A percentile compares a stretch with the other conserved stretches of the same genome.
Evolutionary conservation across 1,284 basidiomycete species (phyloP).

Genomic region (Trametes polyzona): DNA sequence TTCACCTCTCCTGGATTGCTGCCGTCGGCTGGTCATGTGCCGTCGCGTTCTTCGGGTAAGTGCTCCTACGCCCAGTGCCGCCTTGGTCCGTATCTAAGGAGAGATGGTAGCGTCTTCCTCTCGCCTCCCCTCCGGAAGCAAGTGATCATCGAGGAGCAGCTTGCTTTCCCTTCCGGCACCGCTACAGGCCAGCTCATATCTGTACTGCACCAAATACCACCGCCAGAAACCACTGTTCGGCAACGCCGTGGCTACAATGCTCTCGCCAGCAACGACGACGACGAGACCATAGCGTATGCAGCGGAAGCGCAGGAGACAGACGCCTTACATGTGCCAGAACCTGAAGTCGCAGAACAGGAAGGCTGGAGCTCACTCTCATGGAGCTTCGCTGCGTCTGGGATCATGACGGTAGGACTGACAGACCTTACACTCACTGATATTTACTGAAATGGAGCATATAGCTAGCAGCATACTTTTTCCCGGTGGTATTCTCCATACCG

Average conservation of each 20-base stretch:
- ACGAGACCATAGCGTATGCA: constrained; percentile 32
- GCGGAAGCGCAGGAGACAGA: constrained; percentile 23
- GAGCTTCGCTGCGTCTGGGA: constrained; percentile 76
- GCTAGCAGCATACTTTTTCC: constrained; percentile 85
- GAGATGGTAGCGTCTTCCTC: constrained; percentile 76
- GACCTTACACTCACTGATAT: background rate
- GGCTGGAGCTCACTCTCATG: constrained; percentile 76
- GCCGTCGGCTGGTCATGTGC: constrained; percentile 85
- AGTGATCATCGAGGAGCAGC: constrained; percentile 95
- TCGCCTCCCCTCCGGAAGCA: constrained; percentile 93
- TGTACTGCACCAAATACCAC: constrained; percentile 82
- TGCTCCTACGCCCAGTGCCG: background rate
- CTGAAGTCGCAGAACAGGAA: constrained; percentile 38
- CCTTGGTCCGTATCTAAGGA: constrained; percentile 5
- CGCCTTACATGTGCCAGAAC: constrained; percentile 1
- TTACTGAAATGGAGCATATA: constrained; percentile 32
- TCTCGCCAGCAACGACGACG: constrained; percentile 41
- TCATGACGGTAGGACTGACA: constrained; percentile 65
- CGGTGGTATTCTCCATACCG: constrained; percentile 89
- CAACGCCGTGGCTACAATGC: constrained; percentile 59
- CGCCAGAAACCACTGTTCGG: constrained; percentile 57
- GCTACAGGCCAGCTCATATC: constrained; percentile 96
- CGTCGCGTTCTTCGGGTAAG: constrained; percentile 90
- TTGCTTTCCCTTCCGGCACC: constrained; percentile 94
- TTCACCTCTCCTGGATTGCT: constrained; percentile 72